Base-by-base conservation (phyloP, 176 grass and related monocot genomes). In the Eleusine coracana region DNA sequence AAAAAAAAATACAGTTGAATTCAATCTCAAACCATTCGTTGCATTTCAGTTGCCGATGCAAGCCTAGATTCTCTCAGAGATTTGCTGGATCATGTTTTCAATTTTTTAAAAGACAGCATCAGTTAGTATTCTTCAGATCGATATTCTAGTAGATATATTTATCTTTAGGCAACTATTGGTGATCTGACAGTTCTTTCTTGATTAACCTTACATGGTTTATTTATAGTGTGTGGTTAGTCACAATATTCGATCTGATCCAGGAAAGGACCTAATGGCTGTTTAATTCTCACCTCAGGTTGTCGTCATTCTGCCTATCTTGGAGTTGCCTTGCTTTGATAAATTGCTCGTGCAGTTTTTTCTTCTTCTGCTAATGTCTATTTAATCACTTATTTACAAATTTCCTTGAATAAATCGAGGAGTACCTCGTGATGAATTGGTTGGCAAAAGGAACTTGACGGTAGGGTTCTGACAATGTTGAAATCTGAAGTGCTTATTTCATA, bases 41-140 rank as follows among this genome's bases (percentile, higher is more conserved):
- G 74, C 79, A 90, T 61, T 63, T 74, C 39, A 12, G 68, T 58
- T 59, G 68, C 5, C 18, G 49, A 86, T 74, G 61, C 23, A 78
- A 51, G 60, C 88, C 74, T 90, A 86, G 88, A 90, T 90, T 90
- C 73, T 86, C 88, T 83, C 61, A 82, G 83, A 70, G 88, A 90
- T 86, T 79, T 90, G 84, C 84, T 90, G 66, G 84, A 86, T 79
- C 68, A 11, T 86, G 74, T 83, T 63, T 58, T 21, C 28, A 16
- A 13, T 60, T 73, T 77, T 82, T 86, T 77, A 68, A 7, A 50
- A 72, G 66, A 77, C 56, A 25, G 13, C 38, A 18, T 17, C 63
- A 59, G 56, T 29, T 76, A 71, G 46, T 45, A 37, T 78, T 48
- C 23, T 67, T 38, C 21, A 28, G 16, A 16, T 54, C 5, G 42